phyloP scores from a whole-genome alignment of 2,329 filamentous ascomycete species.

The Fusarium dimerum region DNA sequence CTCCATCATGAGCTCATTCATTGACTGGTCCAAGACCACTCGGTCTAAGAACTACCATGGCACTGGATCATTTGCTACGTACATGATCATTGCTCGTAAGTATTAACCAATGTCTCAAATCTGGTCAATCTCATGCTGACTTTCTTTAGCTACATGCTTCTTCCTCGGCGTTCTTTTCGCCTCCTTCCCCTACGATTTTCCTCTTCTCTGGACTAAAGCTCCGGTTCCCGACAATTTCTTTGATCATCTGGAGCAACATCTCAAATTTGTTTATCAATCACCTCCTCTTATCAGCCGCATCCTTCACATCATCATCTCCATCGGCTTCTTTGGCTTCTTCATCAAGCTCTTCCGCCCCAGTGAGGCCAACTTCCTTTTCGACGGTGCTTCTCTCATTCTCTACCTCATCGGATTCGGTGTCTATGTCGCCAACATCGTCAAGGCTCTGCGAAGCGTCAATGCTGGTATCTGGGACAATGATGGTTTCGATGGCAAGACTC shows the following conservation, averaged over 20 bases:
- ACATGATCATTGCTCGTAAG: constrained; percentile 94
- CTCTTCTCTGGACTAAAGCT: constrained; percentile 77
- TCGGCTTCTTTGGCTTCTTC: constrained; percentile 86
- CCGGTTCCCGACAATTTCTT: constrained; percentile 69
- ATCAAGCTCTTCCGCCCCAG: constrained; percentile 92
- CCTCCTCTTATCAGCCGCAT: constrained; percentile 91
- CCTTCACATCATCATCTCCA: constrained; percentile 87
- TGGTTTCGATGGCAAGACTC: constrained; percentile 38
- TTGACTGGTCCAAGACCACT: constrained; percentile 60
- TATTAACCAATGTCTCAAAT: constrained; percentile 28
- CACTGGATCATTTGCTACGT: constrained; percentile 83
- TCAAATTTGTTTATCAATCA: constrained; percentile 86
- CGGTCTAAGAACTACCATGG: constrained; percentile 59
- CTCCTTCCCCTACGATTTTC: constrained; percentile 93
- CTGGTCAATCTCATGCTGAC: constrained; percentile 5
- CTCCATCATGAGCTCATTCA: constrained; percentile 37
- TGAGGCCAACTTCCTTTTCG: constrained; percentile 95
- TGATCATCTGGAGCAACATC: constrained; percentile 83
- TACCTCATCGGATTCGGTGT: constrained; percentile 88
- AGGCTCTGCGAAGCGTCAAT: constrained; percentile 83
- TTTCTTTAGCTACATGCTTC: constrained; percentile 76
- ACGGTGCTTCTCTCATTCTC: constrained; percentile 76
- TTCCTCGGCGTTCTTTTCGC: constrained; percentile 98
- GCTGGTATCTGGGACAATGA: constrained; percentile 62
- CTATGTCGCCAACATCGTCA: constrained; percentile 95